Base-by-base conservation (phyloP, 108 stramenopile genomes). In the Skeletonema potamos region DNA sequence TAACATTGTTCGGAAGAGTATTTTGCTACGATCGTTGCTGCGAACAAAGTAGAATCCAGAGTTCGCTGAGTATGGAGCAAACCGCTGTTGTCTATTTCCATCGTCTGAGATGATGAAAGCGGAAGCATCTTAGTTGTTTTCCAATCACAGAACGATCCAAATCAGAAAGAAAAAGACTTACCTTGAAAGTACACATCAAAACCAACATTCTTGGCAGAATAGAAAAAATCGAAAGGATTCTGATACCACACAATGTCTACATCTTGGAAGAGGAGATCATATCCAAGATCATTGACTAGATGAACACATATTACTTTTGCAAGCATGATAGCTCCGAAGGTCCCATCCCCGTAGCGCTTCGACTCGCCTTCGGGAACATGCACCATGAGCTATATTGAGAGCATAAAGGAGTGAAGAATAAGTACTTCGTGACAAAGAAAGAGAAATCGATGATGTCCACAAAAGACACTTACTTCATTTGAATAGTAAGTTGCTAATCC, bases 31-130 rank as follows among this genome's bases (percentile, higher is more conserved):
- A 9, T 39, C 41, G 43, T 86, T 89, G 75, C 83, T 65, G 3
- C 89, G 73, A 22, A 96, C 83, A 71, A 79, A 96, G 76, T 95
- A 97, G 69, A 96, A 97, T 3, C 96, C 95, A 39, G 87, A 69
- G 77, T 71, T 97, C 84, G 88, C 90, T 8, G 64, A 69, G 22
- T 82, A 89, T 0, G 96, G 96, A 1, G 91, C 75, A 59, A 80
- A 91, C 34, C 85, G 60, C 17, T 69, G 34, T 30, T 79, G 66
- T 43, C 88, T 33, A 27, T 43, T 73, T 27, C 26, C 28, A 17
- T 66, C 46, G 15, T 28, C 46, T 28, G 4, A 22, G 9, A 61
- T 32, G 13, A n/a, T 18, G 18, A 44, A 20, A 51, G n/a, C n/a
- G n/a, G 64, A 41, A 51, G 56, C 56, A 64, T 24, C 68, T 33